Evolutionary conservation across 169 alveolate genomes (phyloP), one percentile per base, ranked within the genome.

Genomic region (Cryptosporidium muris): DNA sequence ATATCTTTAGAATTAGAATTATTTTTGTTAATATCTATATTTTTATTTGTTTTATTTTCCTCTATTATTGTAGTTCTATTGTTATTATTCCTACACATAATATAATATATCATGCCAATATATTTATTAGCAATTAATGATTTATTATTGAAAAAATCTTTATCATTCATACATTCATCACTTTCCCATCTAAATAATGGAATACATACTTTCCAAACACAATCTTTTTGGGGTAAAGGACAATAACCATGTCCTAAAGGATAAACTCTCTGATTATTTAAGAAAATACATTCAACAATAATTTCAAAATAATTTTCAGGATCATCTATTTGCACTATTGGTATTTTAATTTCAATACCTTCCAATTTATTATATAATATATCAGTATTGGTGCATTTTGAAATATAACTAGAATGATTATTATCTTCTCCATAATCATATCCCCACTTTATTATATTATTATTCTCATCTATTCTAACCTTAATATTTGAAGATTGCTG

Each of bases 231-330:
- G 1, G 85, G 85, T 34, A 74, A 60, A 11, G 85, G 85, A 43
- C 85, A 74, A 74, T 58, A 74, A 11, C 74, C 63, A 56, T 34
- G 37, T 8, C 85, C 85, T 4, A 74, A 34, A 58, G 48, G 14
- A 58, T 60, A 7, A 60, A 60, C 42, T 25, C 25, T 25, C 8
- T 48, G 14, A 9, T 7, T 12, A 1, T 25, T 34, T 34, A 58
- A 58, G 3, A 45, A 25, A 5, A 74, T 63, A 58, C 85, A 66
- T 37, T 74, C 85, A 12, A 74, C 5, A 11, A 49, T 45, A 1
- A 74, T 5, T 1, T 43, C 54, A 43, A 74, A 37, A 34, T 56
- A 74, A 62, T 38, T 60, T 1, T 58, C 16, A 43, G 11, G 0
- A 58, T 74, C 68, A 16, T 58, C 45, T 2, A 45, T n/a, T 51